Percentiles rank a stretch among this genome's conserved stretches.
These are phyloP conservation scores for Aspergillus diversus DNA, from an alignment of 495 filamentous ascomycete genomes.

Conservation along the genomic window DNA sequence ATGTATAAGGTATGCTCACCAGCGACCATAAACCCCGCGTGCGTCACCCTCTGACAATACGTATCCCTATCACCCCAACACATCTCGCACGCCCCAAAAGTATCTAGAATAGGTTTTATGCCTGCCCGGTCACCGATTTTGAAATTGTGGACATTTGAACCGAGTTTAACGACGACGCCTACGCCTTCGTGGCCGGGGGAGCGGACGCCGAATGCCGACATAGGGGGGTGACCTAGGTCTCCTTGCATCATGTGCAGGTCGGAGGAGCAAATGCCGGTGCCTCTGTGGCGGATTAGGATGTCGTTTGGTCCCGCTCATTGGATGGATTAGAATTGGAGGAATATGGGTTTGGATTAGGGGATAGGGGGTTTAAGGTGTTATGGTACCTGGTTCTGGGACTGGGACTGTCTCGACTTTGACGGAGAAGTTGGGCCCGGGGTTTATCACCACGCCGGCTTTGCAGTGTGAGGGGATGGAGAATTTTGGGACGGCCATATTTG, in stretches of 20 bases:
- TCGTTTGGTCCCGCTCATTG: conserved; percentile 50
- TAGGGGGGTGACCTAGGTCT: conserved; percentile 48
- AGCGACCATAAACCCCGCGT: no score
- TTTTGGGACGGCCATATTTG: background rate
- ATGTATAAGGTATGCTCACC: no score
- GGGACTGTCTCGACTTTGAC: conserved; percentile 53
- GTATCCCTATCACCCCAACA: no score
- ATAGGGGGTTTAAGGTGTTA: background rate
- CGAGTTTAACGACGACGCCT: conserved; percentile 56
- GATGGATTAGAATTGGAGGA: background rate
- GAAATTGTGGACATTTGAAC: conserved; percentile 51
- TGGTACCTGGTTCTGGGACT: conserved; percentile 54
- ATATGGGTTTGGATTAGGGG: conserved; percentile 12
- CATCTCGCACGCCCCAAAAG: no score
- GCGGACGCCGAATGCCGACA: conserved; percentile 48
- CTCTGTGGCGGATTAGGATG: conserved; percentile 47
- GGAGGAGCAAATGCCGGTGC: conserved; percentile 48
- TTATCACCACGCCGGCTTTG: conserved; percentile 56
- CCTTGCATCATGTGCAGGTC: conserved; percentile 51
- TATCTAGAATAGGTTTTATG: conserved; percentile 55
- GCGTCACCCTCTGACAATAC: no score
- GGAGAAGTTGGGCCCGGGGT: conserved; percentile 54
- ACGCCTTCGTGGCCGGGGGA: conserved; percentile 61
- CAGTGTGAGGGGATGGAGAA: conserved; percentile 51
- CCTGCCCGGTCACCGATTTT: conserved; percentile 61